Percentiles rank a stretch among this genome's conserved stretches.
These are phyloP conservation scores for Phalaenopsis aphrodite DNA, from an alignment of 106 monocot genomes.

Conservation along the genomic window DNA sequence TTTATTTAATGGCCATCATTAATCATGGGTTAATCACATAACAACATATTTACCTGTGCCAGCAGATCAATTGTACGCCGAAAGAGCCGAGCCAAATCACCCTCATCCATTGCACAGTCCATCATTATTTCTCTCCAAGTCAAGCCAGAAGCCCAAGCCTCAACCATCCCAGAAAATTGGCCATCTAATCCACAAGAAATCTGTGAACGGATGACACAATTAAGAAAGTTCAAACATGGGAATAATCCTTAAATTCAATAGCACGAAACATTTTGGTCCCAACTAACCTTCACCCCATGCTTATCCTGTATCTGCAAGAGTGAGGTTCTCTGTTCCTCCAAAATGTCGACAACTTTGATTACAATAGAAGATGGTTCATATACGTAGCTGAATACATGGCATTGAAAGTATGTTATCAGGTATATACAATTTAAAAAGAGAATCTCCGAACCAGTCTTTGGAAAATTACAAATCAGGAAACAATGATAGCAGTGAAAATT, in stretches of 20 bases:
- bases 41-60: conserved; percentile 48
- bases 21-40: too few species aligned
- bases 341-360: conserved; percentile 31
- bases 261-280: neutral
- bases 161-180: conserved; percentile 96
- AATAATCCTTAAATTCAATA: conserved; percentile 2
- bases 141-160: conserved; percentile 92
- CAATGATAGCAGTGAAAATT: neutral
- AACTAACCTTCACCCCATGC: conserved; percentile 67
- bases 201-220: conserved; percentile 18
- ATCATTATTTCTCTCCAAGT: conserved; percentile 94
- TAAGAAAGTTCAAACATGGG: neutral
- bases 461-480: neutral
- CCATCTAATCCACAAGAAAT: conserved; percentile 71
- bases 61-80: conserved; percentile 87
- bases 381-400: conserved; percentile 46
- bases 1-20: too few species aligned
- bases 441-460: neutral
- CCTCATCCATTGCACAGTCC: conserved; percentile 96
- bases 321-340: conserved; percentile 67
- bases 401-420: neutral
- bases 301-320: conserved; percentile 75
- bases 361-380: conserved; percentile 76
- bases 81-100: conserved; percentile 85
- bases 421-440: neutral